A percentile compares a stretch with the other conserved stretches of the same genome.
Evolutionary conservation across 805 yeast genomes (phyloP).

Genomic region (Candida adriatica): DNA sequence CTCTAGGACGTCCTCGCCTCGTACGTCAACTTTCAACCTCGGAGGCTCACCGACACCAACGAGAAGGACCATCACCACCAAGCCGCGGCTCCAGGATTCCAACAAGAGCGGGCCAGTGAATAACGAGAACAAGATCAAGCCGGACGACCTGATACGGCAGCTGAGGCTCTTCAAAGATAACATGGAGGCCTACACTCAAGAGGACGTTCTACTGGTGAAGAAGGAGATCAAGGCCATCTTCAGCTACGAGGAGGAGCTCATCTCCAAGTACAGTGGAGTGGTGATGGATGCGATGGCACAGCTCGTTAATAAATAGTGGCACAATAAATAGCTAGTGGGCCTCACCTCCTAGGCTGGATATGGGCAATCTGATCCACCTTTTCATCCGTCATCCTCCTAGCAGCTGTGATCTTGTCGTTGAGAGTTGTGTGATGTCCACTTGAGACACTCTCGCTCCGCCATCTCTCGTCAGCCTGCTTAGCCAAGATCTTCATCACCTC

Average conservation of each 20-base stretch:
- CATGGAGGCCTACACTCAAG: constrained; percentile 16
- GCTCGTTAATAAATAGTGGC: constrained; percentile 1
- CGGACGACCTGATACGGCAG: constrained; percentile 13
- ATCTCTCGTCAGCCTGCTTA: constrained; percentile 22
- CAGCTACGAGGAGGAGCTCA: constrained; percentile 22
- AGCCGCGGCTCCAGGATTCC: constrained; percentile 7
- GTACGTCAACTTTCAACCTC: constrained; percentile 2
- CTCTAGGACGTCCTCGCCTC: constrained; percentile 6
- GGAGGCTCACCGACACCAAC: constrained; percentile 2
- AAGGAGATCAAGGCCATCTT: constrained; percentile 18
- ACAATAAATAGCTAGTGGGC: constrained; percentile 8
- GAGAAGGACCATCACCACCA: constrained; percentile 6
- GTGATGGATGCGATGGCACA: constrained; percentile 12
- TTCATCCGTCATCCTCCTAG: constrained; percentile 8
- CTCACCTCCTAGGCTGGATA: constrained; percentile 29
- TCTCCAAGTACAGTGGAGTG: constrained; percentile 28
- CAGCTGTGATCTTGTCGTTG: constrained; percentile 22
- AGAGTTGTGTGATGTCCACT: constrained; percentile 8
- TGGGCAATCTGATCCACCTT: constrained; percentile 1
- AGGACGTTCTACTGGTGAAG: constrained; percentile 19
- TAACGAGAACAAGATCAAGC: constrained; percentile 12
- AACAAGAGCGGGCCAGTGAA: constrained; percentile 1
- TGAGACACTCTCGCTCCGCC: constrained; percentile 16
- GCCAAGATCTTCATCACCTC: constrained; percentile 36
- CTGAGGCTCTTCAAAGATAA: constrained; percentile 15